phyloP scores from a whole-genome alignment of 108 stramenopile species.

The Pseudonitzschia multistriata region DNA sequence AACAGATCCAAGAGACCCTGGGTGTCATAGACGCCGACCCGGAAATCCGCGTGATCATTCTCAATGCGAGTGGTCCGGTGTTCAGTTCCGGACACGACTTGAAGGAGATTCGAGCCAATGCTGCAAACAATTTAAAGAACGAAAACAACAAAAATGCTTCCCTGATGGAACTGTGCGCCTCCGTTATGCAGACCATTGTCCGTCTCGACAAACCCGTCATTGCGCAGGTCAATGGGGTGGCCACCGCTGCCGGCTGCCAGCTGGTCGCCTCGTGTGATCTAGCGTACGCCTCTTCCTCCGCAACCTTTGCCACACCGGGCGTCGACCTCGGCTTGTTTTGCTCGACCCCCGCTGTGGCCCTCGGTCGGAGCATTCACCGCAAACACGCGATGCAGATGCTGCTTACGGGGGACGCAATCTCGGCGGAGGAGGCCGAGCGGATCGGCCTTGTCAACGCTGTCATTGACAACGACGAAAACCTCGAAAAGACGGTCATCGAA shows the following conservation, averaged over 20 bases:
- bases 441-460: slow-evolving; percentile 51
- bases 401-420: slow-evolving; percentile 61
- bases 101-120: slow-evolving; percentile 34
- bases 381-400: slow-evolving; percentile 84
- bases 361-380: slow-evolving; percentile 43
- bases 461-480: slow-evolving; percentile 27
- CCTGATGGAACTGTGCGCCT: slow-evolving; percentile 58
- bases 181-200: slow-evolving; percentile 52
- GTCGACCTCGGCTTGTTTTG: slow-evolving; percentile 76
- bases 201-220: slow-evolving; percentile 57
- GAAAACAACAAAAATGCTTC: background rate
- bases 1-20: slow-evolving; percentile 28
- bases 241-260: slow-evolving; percentile 82
- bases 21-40: slow-evolving; percentile 16
- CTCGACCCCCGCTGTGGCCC: slow-evolving; percentile 69
- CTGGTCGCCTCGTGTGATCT: slow-evolving; percentile 78
- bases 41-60: slow-evolving; percentile 42
- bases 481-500: slow-evolving; percentile 33
- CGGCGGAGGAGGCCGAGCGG: slow-evolving; percentile 51
- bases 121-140: background rate
- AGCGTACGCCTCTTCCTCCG: slow-evolving; percentile 43
- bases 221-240: slow-evolving; percentile 66
- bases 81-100: slow-evolving; percentile 78
- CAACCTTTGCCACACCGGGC: slow-evolving; percentile 68
- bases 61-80: slow-evolving; percentile 31